Evolutionary conservation across 2,329 filamentous ascomycete species (phyloP).

Genomic region (Bisporella sp.): DNA sequence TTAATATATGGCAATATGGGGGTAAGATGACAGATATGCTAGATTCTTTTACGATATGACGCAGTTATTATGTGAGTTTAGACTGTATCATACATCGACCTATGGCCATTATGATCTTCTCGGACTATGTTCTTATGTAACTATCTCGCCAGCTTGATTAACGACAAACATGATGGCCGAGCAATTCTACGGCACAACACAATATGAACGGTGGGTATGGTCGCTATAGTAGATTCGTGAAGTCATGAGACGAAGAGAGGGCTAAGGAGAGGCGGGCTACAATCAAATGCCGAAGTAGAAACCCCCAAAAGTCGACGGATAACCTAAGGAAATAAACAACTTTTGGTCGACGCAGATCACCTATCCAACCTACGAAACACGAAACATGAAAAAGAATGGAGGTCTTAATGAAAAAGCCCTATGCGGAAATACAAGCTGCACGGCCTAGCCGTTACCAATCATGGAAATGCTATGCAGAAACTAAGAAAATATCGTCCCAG

Average conservation of each 20-base stretch:
- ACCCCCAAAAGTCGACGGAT: conserved; percentile 21
- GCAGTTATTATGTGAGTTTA: too few relatives aligned
- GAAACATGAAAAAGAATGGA: conserved; percentile 21
- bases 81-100: neutral
- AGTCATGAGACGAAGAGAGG: conserved; percentile 25
- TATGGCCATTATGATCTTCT: conserved; percentile 9
- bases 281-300: neutral
- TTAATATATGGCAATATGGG: too few relatives aligned
- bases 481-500: conserved; percentile 15
- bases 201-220: conserved; percentile 25
- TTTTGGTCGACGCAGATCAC: conserved; percentile 25
- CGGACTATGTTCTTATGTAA: conserved; percentile 12
- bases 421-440: conserved; percentile 23
- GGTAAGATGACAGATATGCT: too few relatives aligned
- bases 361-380: conserved; percentile 24
- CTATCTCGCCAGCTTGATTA: conserved; percentile 8
- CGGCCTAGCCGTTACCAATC: conserved; percentile 20
- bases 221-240: conserved; percentile 32
- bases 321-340: conserved; percentile 27
- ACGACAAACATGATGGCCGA: conserved; percentile 11
- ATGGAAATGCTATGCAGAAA: conserved; percentile 17
- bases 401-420: conserved; percentile 25
- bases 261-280: conserved; percentile 16
- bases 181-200: conserved; percentile 14
- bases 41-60: too few relatives aligned